Evolutionary conservation across 305 asterid genomes (phyloP), one percentile per base, ranked within the genome.

Genomic region (Fraxinus nigra): DNA sequence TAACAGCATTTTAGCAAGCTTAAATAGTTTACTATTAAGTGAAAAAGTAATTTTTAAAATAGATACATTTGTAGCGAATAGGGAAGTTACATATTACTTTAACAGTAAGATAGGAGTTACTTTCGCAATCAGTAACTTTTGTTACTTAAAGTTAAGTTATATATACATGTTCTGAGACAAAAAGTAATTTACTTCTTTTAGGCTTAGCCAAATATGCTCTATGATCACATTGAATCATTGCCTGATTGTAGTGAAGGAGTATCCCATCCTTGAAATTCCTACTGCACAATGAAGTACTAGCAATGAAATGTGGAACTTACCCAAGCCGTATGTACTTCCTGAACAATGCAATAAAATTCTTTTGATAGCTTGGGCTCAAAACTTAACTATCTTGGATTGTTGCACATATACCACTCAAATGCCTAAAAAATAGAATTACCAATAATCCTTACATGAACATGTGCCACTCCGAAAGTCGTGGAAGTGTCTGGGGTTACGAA

Each of bases 391-490:
- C 72, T 59, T 63, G 5, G 70, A 65, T 18, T 34, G 65, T 43
- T 20, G 65, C 82, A 78, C 54, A 26, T 70, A 20, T 26, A 80
- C 82, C 73, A 70, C 40, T 34, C 4, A 61, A 26, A 63, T 32
- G 70, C 48, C 65, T 24, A 26, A 43, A 22, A 34, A 63, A 56
- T 65, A 86, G 32, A 83, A 85, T 91, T 90, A 94, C 97, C 97
- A 94, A 86, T 89, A 92, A 83, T 91, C 95, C 79, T 90, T 89
- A 86, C 98, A 94, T 1, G 96, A 93, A 85, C 97, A 93, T 10
- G 46, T 75, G 38, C 98, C 97, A 77, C 78, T 54, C 7, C 24
- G 86, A 83, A 94, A 93, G 85, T 89, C 95, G 85, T 94, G 97
- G 87, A 94, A 93, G 80, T 85, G 90, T 33, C 82, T 89, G 37